A percentile compares a stretch with the other conserved stretches of the same genome.
phyloP scores from a whole-genome alignment of 1,139 yeast species.

The Hyphopichia wangnamkhiaoensis region DNA sequence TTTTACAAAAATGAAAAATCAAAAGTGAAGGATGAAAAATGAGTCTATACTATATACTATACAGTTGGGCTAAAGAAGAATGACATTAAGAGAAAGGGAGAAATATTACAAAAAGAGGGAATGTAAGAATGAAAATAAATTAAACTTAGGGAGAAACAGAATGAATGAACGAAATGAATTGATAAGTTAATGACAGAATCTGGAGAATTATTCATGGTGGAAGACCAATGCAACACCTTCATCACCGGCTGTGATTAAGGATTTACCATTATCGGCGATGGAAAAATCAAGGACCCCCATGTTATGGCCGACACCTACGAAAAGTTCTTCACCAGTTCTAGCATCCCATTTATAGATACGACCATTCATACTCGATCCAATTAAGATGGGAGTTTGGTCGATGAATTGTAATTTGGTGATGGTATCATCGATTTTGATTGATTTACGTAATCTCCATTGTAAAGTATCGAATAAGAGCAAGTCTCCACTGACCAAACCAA shows the following conservation, averaged over 20 bases:
- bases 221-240: constrained; percentile 90
- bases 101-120: background rate
- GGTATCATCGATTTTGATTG: constrained; percentile 72
- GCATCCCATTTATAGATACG: constrained; percentile 85
- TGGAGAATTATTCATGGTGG: constrained; percentile 15
- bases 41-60: background rate
- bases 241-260: constrained; percentile 93
- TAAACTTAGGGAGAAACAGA: background rate
- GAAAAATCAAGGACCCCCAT: constrained; percentile 91
- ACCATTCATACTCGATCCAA: constrained; percentile 84
- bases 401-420: constrained; percentile 78
- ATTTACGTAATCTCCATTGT: constrained; percentile 83
- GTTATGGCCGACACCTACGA: constrained; percentile 86
- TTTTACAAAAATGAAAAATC: too few relatives aligned
- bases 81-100: too few relatives aligned
- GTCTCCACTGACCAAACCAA: constrained; percentile 89
- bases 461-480: constrained; percentile 77
- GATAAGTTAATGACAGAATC: background rate
- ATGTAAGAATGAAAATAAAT: background rate
- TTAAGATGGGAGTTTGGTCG: constrained; percentile 52
- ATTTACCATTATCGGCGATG: constrained; percentile 58
- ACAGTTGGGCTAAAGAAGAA: too few relatives aligned
- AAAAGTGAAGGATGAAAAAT: too few relatives aligned
- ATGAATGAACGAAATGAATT: background rate
- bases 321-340: constrained; percentile 74